A percentile compares a stretch with the other conserved stretches of the same genome.
These are phyloP conservation scores for Sideroxylon spinosum DNA, from an alignment of 179 eudicot genomes.

Conservation along the genomic window DNA sequence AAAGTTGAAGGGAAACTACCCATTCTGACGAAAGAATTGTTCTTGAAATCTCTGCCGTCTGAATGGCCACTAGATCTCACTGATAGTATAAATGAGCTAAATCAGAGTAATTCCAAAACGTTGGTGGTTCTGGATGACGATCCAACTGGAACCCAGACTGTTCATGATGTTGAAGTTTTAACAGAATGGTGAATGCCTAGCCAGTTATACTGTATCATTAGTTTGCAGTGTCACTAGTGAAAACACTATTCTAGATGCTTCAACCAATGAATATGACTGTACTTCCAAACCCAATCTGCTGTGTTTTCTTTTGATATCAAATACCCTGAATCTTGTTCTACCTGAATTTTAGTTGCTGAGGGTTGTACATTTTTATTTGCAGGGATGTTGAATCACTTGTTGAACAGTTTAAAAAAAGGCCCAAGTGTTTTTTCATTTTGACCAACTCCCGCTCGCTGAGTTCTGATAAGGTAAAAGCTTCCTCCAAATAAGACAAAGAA, in stretches of 20 bases:
- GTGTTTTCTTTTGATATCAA: not conserved
- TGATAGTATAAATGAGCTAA: conserved; percentile 54
- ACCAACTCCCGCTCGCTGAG: conserved; percentile 87
- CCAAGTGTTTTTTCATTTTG: conserved; percentile 92
- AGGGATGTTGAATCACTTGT: conserved; percentile 74
- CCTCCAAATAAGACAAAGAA: conserved; percentile 4
- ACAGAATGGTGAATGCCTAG: conserved; percentile 72
- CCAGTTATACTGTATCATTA: not conserved
- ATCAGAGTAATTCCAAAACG: conserved; percentile 54
- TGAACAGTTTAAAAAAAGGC: conserved; percentile 63
- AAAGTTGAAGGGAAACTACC: conserved; percentile 88
- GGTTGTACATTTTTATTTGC: conserved; percentile 22
- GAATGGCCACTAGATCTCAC: conserved; percentile 85
- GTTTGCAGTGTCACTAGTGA: not conserved
- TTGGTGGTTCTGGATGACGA: conserved; percentile 97
- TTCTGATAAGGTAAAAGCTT: conserved; percentile 63
- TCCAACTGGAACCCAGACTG: conserved; percentile 99
- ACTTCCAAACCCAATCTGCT: not conserved
- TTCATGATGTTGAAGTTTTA: conserved; percentile 88
- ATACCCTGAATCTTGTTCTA: not conserved
- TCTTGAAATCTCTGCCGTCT: conserved; percentile 66
- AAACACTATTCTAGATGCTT: not conserved
- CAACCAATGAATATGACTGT: not conserved
- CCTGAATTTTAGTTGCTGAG: not conserved
- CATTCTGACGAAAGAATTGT: conserved; percentile 47